Evolutionary conservation across 1,284 basidiomycete genomes (phyloP).

Genomic region (Naganishia cerealis): DNA sequence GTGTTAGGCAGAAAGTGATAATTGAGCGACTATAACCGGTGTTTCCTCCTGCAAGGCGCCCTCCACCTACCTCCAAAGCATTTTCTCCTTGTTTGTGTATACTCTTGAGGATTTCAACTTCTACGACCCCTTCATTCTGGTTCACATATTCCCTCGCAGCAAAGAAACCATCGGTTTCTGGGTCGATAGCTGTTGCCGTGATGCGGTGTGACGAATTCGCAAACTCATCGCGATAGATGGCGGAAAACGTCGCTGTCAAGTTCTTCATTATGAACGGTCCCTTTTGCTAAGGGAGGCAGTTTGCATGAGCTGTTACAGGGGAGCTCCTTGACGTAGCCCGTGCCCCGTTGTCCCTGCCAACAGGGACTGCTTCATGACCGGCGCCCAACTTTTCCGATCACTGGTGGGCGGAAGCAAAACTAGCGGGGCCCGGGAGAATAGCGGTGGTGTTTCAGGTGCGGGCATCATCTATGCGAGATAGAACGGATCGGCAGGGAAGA

Average conservation of each 20-base stretch:
- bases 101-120: conserved; percentile 4
- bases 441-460: conserved; percentile 1
- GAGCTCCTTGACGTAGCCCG: neutral
- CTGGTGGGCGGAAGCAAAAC: conserved; percentile 15
- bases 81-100: neutral
- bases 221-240: conserved; percentile 9
- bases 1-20: neutral
- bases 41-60: neutral
- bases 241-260: conserved; percentile 22
- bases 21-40: neutral
- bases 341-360: neutral
- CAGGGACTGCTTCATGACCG: neutral
- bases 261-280: conserved; percentile 17
- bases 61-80: neutral
- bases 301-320: neutral
- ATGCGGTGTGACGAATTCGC: conserved; percentile 5
- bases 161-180: conserved; percentile 19
- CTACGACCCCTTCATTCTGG: neutral
- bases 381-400: conserved; percentile 5
- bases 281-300: neutral
- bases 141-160: conserved; percentile 2
- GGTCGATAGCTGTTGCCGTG: conserved; percentile 5
- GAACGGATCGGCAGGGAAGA: conserved; percentile 2
- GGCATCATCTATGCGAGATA: neutral
- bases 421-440: conserved; percentile 15